A percentile compares a stretch with the other conserved stretches of the same genome.
These are phyloP conservation scores for Eutrema japonicum DNA, from an alignment of 345 rosid species.

Conservation along the genomic window DNA sequence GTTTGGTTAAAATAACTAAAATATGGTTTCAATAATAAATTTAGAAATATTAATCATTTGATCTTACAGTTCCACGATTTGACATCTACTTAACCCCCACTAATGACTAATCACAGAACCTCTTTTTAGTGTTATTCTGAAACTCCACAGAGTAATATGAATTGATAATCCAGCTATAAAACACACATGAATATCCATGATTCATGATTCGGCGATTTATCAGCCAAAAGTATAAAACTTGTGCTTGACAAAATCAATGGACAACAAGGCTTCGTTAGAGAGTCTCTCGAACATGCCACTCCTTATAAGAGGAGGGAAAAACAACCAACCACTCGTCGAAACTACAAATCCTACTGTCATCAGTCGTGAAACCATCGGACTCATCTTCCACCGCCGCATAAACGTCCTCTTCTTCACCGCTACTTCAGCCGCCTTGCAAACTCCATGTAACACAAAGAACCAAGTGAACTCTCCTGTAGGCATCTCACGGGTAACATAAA, in stretches of 20 bases:
- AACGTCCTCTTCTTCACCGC: slow-evolving; percentile 33
- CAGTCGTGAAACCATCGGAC: slow-evolving; percentile 27
- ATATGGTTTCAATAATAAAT: too few relatives aligned
- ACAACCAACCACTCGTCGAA: slow-evolving; percentile 48
- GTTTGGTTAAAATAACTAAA: too few relatives aligned
- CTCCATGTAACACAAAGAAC: slow-evolving; percentile 51
- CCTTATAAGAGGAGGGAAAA: slow-evolving; percentile 47
- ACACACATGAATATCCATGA: slow-evolving; percentile 1
- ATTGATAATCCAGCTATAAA: neutral
- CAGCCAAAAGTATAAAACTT: neutral
- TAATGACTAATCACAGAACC: neutral
- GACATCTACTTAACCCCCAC: neutral
- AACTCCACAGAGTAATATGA: neutral
- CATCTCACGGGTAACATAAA: slow-evolving; percentile 20
- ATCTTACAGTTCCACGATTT: neutral
- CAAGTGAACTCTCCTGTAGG: slow-evolving; percentile 49
- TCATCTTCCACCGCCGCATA: slow-evolving; percentile 30
- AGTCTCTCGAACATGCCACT: slow-evolving; percentile 22
- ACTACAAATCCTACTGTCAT: slow-evolving; percentile 49
- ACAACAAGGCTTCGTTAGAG: slow-evolving; percentile 33
- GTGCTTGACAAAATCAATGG: slow-evolving; percentile 22
- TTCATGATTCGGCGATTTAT: slow-evolving; percentile 2
- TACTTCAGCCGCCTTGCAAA: slow-evolving; percentile 43
- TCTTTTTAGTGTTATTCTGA: neutral
- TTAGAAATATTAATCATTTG: too few relatives aligned